Percentiles rank a stretch among this genome's conserved stretches.
Evolutionary conservation across 2,329 filamentous ascomycete genomes (phyloP).

Genomic region (Xylaria hypoxylon): DNA sequence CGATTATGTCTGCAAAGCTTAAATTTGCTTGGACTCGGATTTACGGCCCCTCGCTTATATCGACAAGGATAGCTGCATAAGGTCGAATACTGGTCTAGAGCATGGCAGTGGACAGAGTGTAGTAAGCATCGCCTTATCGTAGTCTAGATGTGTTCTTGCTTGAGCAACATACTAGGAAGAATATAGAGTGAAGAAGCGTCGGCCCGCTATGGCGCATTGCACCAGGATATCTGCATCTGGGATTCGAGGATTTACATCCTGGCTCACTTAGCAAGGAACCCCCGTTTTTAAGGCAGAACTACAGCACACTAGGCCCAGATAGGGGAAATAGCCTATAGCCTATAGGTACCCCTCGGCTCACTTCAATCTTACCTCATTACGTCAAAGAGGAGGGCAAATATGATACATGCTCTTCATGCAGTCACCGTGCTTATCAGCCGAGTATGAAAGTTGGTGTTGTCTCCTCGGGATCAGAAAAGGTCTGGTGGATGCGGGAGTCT

Average conservation of each 20-base stretch:
- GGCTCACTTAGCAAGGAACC: too few relatives aligned
- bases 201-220: slow-evolving; percentile 1
- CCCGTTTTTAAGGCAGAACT: too few relatives aligned
- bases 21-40: too few relatives aligned
- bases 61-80: background rate
- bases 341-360: too few relatives aligned
- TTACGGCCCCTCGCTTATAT: slow-evolving; percentile 6
- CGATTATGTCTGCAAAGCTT: too few relatives aligned
- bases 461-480: background rate
- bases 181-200: background rate
- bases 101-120: background rate
- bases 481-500: background rate
- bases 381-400: too few relatives aligned
- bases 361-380: too few relatives aligned
- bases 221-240: background rate
- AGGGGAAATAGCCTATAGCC: too few relatives aligned
- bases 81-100: background rate
- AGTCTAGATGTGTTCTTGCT: background rate
- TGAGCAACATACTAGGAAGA: background rate
- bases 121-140: background rate
- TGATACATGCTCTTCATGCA: background rate
- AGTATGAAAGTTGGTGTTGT: background rate
- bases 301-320: too few relatives aligned
- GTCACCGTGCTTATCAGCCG: background rate
- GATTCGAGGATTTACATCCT: background rate